Conservation (phyloP, 805 yeast genomes). For the Metschnikowia hibisci region DNA sequence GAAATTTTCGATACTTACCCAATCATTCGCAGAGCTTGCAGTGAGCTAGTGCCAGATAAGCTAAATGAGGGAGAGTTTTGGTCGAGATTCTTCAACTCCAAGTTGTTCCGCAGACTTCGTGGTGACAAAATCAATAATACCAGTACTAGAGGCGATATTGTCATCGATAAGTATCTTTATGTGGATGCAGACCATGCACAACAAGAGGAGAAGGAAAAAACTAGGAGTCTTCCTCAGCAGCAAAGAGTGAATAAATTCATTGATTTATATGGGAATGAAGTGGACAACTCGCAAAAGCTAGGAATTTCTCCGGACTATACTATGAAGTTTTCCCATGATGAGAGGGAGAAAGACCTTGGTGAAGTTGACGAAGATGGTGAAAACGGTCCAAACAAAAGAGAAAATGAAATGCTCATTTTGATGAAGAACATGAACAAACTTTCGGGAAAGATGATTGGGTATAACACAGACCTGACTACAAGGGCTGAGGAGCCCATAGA, state of each 20-base stretch:
- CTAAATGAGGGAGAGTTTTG: conserved; percentile 90
- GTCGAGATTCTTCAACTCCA: conserved; percentile 92
- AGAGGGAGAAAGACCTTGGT: conserved; percentile 16
- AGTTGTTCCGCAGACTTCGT: conserved; percentile 77
- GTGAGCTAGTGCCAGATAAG: conserved; percentile 79
- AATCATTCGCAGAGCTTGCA: conserved; percentile 80
- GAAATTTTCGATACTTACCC: conserved; percentile 93
- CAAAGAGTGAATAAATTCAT: conserved; percentile 63
- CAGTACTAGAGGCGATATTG: conserved; percentile 76
- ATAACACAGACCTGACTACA: conserved; percentile 21
- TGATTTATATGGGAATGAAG: conserved; percentile 76
- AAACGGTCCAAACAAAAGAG: conserved; percentile 16
- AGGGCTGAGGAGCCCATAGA: conserved; percentile 22
- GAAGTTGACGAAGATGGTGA: conserved; percentile 9
- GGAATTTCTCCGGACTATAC: conserved; percentile 89
- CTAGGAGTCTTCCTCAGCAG: conserved; percentile 14
- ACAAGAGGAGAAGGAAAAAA: conserved; percentile 38
- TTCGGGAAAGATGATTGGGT: conserved; percentile 70
- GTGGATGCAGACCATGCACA: conserved; percentile 53
- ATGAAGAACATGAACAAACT: conserved; percentile 86
- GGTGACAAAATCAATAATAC: conserved; percentile 76
- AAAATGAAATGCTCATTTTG: conserved; percentile 67
- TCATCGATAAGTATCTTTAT: conserved; percentile 78
- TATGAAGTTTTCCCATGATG: conserved; percentile 63
- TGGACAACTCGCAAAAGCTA: conserved; percentile 68